These are phyloP conservation scores for Didymella pomorum DNA, from an alignment of 2,329 filamentous ascomycete species.

Conservation along the genomic window DNA sequence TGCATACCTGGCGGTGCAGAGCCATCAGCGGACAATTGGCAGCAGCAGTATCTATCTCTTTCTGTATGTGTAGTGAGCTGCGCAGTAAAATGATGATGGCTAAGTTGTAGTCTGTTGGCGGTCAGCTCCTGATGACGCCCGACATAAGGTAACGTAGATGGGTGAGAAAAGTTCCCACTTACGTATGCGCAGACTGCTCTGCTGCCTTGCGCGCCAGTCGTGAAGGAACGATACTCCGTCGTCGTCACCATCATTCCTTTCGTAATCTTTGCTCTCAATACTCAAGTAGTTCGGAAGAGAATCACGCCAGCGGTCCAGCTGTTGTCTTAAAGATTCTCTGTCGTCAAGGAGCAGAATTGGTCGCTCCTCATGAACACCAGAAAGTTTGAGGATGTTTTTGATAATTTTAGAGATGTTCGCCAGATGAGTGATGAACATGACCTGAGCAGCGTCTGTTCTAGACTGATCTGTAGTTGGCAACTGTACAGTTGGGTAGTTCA, in stretches of 20 bases:
- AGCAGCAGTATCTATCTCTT: not conserved
- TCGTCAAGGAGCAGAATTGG: conserved; percentile 2
- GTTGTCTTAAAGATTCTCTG: conserved; percentile 2
- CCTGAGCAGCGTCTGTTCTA: not conserved
- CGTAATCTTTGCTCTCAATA: not conserved
- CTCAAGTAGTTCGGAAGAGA: not conserved
- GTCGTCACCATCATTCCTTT: not conserved
- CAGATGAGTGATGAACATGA: not conserved
- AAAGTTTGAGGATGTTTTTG: not conserved
- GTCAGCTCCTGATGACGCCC: not conserved
- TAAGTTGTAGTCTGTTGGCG: not conserved
- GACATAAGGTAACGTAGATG: not conserved
- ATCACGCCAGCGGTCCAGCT: not conserved
- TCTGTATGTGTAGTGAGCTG: not conserved
- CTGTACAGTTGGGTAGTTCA: not conserved
- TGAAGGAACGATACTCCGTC: not conserved
- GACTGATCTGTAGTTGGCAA: not conserved
- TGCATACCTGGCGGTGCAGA: not conserved
- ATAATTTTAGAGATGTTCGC: not conserved
- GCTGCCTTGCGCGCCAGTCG: not conserved
- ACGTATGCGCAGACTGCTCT: not conserved
- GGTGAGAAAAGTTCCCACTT: not conserved
- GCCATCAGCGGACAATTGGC: not conserved
- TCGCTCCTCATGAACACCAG: not conserved
- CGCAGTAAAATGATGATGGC: not conserved